Base-by-base conservation (phyloP, 2,329 filamentous ascomycete species). In the Rosellinia necatrix region DNA sequence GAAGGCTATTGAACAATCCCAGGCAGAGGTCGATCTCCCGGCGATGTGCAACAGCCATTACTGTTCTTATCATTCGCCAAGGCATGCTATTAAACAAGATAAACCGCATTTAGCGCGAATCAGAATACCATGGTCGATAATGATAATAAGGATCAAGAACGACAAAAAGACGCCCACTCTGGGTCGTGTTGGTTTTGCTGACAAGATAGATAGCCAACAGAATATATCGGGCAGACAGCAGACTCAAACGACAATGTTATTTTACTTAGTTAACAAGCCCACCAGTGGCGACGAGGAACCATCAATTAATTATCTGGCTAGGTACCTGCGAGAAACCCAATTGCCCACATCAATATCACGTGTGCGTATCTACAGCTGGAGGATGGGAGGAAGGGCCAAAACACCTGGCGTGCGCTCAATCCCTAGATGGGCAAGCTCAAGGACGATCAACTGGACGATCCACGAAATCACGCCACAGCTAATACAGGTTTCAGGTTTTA, bases 401-500 rank as follows among this genome's bases (percentile, higher is more conserved):
- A 42, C n/a, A n/a, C n/a, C n/a, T 50, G 10, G 38, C 17, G 34
- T 48, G 22, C 37, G 47, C 30, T 32, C 37, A 29, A 37, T 42
- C 42, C 17, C 17, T 13, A 50, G 46, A 49, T 17, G 25, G 56
- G 56, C 35, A 55, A 29, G 44, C 19, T 50, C 9, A 29, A 47
- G 32, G 55, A 51, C 24, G 51, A 58, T 58, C 56, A 40, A n/a
- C 41, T 19, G 29, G 38, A 13, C 29, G 24, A 37, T 50, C 50
- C 55, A 48, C 55, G 29, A 38, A 55, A 42, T 47, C 50, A 41
- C 56, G 47, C 56, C 55, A 58, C 50, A 32, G 27, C 43, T 27
- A 24, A 44, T 13, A 37, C 24, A 38, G 19, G 25, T 17, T 42
- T 10, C 12, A 19, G 22, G 32, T 24, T 51, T 44, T n/a, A n/a